A percentile compares a stretch with the other conserved stretches of the same genome.
These are phyloP conservation scores for Penicillium maclennaniae DNA, from an alignment of 495 filamentous ascomycete genomes.

Conservation along the genomic window DNA sequence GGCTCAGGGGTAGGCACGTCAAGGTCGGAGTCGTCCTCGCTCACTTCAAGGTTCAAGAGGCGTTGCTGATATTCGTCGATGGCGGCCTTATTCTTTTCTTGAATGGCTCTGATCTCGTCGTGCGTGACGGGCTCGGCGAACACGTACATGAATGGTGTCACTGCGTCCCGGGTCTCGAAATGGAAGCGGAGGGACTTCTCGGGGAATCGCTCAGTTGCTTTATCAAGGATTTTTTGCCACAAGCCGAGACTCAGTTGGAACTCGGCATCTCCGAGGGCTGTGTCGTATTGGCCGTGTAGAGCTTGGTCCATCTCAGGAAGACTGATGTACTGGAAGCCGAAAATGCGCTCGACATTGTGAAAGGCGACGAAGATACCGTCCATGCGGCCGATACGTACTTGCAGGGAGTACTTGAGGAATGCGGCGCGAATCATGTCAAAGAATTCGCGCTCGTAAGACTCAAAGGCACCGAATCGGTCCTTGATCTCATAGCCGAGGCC, in stretches of 20 bases:
- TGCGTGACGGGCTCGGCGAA: conserved; percentile 81
- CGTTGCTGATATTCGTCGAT: conserved; percentile 66
- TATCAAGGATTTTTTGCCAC: conserved; percentile 72
- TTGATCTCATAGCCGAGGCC: conserved; percentile 87
- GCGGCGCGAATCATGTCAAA: conserved; percentile 94
- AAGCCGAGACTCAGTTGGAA: conserved; percentile 76
- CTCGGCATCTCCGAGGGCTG: conserved; percentile 73
- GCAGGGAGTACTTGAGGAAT: conserved; percentile 94
- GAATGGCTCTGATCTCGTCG: conserved; percentile 67
- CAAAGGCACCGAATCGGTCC: conserved; percentile 64
- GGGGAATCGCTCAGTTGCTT: conserved; percentile 67
- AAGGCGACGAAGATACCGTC: conserved; percentile 98
- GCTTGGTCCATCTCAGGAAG: conserved; percentile 81
- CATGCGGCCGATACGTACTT: conserved; percentile 96
- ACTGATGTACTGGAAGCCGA: conserved; percentile 94
- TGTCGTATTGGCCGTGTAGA: conserved; percentile 68
- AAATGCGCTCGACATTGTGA: conserved; percentile 92
- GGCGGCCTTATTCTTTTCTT: conserved; percentile 55
- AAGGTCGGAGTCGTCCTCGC: conserved; percentile 22
- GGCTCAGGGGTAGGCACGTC: conserved; percentile 1
- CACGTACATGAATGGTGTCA: conserved; percentile 74
- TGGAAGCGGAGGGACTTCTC: conserved; percentile 72
- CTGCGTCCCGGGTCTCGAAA: conserved; percentile 70
- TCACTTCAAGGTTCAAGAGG: conserved; percentile 39
- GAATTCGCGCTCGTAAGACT: conserved; percentile 93